Evolutionary conservation across 768 basidiomycete species (phyloP), one percentile per base, ranked within the genome.

Genomic region (Russula lepida): DNA sequence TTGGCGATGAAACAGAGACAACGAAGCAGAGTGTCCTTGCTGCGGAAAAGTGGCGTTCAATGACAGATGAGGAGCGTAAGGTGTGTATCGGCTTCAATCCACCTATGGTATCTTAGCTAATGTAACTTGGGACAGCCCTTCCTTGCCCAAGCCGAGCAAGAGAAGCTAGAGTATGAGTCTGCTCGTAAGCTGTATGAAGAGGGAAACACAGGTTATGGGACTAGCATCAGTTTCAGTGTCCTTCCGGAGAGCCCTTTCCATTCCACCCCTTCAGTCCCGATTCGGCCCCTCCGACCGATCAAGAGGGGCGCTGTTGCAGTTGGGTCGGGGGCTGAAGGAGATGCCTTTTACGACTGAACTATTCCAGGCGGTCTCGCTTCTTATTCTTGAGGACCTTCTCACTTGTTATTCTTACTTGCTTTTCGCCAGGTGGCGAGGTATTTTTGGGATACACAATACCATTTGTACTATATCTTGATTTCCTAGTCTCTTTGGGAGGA

Each of bases 1-100:
- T 95, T 74, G 90, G 88, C 11, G 87, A 89, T 56, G 92, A 94
- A 74, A 86, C 85, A 37, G 94, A 95, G 75, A 94, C 94, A 9
- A 95, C 94, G 56, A 91, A 89, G 73, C 94, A 97, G 77, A 93
- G 91, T 73, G 90, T 94, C 4, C 77, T 95, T 50, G 94, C 94
- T 60, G 94, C 94, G 52, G 88, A 88, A 58, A 88, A 88, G 73
- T 98, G 94, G 94, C 81, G 93, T 63, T 86, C 84, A 44, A 89
- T 98, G 88, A 86, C 88, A 32, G 91, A 94, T 74, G 92, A 87
- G 49, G 92, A 98, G 75, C 85, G 93, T 70, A 91, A 90, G 83
- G 93, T 94, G 71, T 50, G 79, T 70, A 41, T 32, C 59, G n/a
- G 43, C 48, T 62, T 62, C 65, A 68, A 25, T 72, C 52, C 51